Conservation (phyloP, 257 asterid species). For the Mitragyna speciosa region DNA sequence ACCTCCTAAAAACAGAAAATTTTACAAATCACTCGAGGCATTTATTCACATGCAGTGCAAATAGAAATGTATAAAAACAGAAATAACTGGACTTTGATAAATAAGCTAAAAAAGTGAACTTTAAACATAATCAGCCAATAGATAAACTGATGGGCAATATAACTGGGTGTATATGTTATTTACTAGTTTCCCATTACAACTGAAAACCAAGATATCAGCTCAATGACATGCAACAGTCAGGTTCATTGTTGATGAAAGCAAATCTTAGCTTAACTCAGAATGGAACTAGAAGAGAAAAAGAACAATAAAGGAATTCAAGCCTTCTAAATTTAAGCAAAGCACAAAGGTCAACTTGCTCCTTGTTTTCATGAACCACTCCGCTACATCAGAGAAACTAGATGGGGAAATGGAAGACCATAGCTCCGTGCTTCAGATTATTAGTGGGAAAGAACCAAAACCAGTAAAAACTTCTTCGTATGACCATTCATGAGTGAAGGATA, state of each 20-base stretch:
- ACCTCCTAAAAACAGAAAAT: not conserved
- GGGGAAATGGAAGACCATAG: not conserved
- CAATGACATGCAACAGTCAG: not conserved
- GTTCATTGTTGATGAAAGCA: not conserved
- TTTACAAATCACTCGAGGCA: constrained; percentile 2
- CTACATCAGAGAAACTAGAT: not conserved
- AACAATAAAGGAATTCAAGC: not conserved
- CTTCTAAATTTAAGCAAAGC: not conserved
- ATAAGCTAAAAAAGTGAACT: not conserved
- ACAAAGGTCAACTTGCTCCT: not conserved
- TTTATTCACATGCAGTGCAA: not conserved
- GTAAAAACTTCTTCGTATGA: not conserved
- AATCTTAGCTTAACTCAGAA: not conserved
- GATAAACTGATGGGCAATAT: not conserved
- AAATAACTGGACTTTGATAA: not conserved
- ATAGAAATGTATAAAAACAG: not conserved
- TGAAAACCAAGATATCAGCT: not conserved
- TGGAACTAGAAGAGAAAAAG: not conserved
- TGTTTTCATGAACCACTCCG: not conserved
- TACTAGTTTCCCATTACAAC: not conserved
- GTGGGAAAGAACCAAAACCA: not conserved
- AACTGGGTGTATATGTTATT: not conserved
- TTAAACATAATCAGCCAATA: not conserved
- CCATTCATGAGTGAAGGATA: not conserved
- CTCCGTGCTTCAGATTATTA: not conserved